Base-by-base conservation (phyloP, 805 yeast species). In the Kodamaea nitidulidarum region DNA sequence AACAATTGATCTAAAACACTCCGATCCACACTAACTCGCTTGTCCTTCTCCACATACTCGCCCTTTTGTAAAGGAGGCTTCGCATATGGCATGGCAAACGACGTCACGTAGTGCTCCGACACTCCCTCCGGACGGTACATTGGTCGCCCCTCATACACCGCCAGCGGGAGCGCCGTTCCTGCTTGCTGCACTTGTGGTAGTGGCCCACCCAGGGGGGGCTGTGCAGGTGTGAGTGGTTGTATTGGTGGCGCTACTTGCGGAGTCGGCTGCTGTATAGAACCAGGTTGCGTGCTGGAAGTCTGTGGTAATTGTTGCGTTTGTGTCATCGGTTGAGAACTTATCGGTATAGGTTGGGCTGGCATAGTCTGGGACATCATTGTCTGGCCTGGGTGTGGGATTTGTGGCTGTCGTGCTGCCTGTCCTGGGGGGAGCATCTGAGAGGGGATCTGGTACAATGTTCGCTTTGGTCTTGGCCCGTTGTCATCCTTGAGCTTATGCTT, bases 1-100 rank as follows among this genome's bases (percentile, higher is more conserved):
- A 40, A 21, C 17, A 40, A 25, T 30, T 35, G 37, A 14, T 40
- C 40, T 25, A 43, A 17, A 28, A 36, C 35, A 7, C 22, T 25
- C 32, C 24, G 33, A 21, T 32, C 22, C 17, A 22, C 34, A 11
- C 18, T 15, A 9, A 24, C 27, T 20, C 7, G 31, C 31, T 14
- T 12, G 15, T 27, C 16, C 10, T 27, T 5, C 16, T 4, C n/a
- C n/a, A n/a, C n/a, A n/a, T n/a, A 10, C 16, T n/a, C 21, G 20
- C 15, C 16, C 10, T 29, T 14, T 12, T 15, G 32, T 11, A 14
- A 6, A 16, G 6, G 28, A 25, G 28, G 14, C 28, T 25, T 25
- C 14, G 14, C 28, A 25, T 25, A 25, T n/a, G 28, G 28, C n/a
- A 4, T 5, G 7, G 31, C 9, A 9, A 12, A 4, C 5, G 12